Evolutionary conservation across 495 filamentous ascomycete species (phyloP), one percentile per base, ranked within the genome.

Genomic region (Hyphodiscus hymeniophilus): DNA sequence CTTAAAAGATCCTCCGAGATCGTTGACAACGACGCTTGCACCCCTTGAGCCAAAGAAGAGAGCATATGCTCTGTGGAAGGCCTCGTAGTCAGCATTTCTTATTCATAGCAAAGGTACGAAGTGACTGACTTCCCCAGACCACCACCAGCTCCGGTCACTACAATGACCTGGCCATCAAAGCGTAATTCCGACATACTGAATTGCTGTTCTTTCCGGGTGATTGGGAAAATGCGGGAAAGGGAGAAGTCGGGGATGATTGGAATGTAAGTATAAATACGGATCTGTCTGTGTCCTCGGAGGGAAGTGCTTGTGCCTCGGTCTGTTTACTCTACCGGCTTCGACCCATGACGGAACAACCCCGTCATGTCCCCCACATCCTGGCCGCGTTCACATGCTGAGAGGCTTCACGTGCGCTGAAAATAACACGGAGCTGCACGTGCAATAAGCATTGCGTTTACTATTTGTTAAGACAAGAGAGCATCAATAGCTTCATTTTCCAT

Each of bases 1-100:
- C 61, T 89, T 87, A 74, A 94, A 90, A 16, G 89, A 94, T 30
- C 82, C 89, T 48, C 92, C 92, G 30, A 98, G 79, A 60, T 98
- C 92, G 63, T 98, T 98, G 55, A 98, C 92, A 32, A 98, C 90
- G 53, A 98, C 85, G 69, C 88, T 97, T 44, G 92, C 92, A 54
- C 92, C 92, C 58, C 89, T 76, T 42, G 85, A 87, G 49, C 75
- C 92, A 63, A 95, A 97, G 76, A 95, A 96, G 31, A 80, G 69
- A 52, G 87, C 87, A n/a, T n/a, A n/a, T n/a, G n/a, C n/a, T n/a
- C n/a, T n/a, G n/a, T 71, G 96, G n/a, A n/a, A n/a, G n/a, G n/a
- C n/a, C n/a, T n/a, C n/a, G n/a, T n/a, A n/a, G n/a, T n/a, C n/a
- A n/a, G n/a, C n/a, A n/a, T n/a, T n/a, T n/a, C n/a, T n/a, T n/a